Conservation (phyloP, 495 filamentous ascomycete genomes). For the Aspergillus hancockii region DNA sequence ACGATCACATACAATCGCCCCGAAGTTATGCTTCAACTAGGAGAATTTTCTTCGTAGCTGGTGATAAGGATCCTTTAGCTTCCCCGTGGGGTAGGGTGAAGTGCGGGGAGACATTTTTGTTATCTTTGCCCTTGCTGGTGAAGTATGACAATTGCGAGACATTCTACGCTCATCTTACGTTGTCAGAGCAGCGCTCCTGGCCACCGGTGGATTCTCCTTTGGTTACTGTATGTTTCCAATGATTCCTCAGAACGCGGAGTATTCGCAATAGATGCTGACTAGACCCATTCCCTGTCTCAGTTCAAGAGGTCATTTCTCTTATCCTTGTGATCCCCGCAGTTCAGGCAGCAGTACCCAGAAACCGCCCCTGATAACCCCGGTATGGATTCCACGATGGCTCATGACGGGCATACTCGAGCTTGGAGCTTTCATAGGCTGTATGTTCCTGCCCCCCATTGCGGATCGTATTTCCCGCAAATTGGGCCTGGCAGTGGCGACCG, state of each 20-base stretch:
- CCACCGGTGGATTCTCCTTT: conserved; percentile 25
- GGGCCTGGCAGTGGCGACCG: conserved; percentile 21
- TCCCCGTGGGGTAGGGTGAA: neutral
- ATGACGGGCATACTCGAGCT: conserved; percentile 29
- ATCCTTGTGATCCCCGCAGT: conserved; percentile 29
- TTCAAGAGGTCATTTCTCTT: conserved; percentile 28
- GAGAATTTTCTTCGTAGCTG: neutral
- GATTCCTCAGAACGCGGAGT: too few relatives aligned
- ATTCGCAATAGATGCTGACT: too few relatives aligned
- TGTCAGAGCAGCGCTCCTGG: conserved; percentile 22
- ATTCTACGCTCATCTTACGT: conserved; percentile 17
- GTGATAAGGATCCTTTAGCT: too few relatives aligned
- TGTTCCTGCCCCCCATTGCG: conserved; percentile 26
- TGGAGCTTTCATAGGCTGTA: conserved; percentile 28
- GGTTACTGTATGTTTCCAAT: conserved; percentile 22
- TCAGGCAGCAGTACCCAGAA: conserved; percentile 23
- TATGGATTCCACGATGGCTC: conserved; percentile 21
- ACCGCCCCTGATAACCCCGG: conserved; percentile 14
- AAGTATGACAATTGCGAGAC: conserved; percentile 16
- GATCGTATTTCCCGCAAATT: conserved; percentile 32
- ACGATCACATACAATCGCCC: too few relatives aligned
- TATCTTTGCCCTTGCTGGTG: too few relatives aligned
- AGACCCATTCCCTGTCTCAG: conserved; percentile 6
- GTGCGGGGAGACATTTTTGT: neutral
- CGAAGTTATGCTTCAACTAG: neutral